Conservation (phyloP, 805 yeast genomes). For the Pichia cephalocereana region DNA sequence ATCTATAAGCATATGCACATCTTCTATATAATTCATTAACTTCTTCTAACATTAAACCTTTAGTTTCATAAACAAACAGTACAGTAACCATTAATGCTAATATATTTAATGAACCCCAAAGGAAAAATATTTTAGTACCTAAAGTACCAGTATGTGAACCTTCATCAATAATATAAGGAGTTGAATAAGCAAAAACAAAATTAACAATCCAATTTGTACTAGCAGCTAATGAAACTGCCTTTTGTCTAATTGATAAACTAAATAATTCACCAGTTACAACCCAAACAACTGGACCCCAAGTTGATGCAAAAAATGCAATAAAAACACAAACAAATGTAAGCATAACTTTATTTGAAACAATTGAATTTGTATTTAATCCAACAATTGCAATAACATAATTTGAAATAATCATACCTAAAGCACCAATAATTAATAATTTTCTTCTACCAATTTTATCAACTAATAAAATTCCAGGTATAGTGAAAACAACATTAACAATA, state of each 20-base stretch:
- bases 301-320: conserved; percentile 67
- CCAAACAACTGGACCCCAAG: conserved; percentile 84
- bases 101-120: conserved; percentile 69
- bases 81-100: conserved; percentile 53
- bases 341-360: conserved; percentile 43
- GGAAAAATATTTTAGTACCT: conserved; percentile 65
- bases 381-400: conserved; percentile 63
- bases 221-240: conserved; percentile 66
- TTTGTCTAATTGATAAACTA: conserved; percentile 65
- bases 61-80: conserved; percentile 68
- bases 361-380: conserved; percentile 38
- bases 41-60: conserved; percentile 71
- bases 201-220: conserved; percentile 77
- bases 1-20: conserved; percentile 46
- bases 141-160: conserved; percentile 59
- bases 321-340: conserved; percentile 60
- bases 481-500: conserved; percentile 72
- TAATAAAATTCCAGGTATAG: conserved; percentile 73
- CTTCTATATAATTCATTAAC: conserved; percentile 64
- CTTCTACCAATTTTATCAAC: conserved; percentile 81
- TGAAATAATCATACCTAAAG: conserved; percentile 61
- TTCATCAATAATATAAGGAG: conserved; percentile 67
- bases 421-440: conserved; percentile 60
- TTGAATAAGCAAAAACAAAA: conserved; percentile 62
- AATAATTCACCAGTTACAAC: conserved; percentile 58